These are phyloP conservation scores for Ilyonectria destructans DNA, from an alignment of 2,329 filamentous ascomycete genomes.

Conservation along the genomic window DNA sequence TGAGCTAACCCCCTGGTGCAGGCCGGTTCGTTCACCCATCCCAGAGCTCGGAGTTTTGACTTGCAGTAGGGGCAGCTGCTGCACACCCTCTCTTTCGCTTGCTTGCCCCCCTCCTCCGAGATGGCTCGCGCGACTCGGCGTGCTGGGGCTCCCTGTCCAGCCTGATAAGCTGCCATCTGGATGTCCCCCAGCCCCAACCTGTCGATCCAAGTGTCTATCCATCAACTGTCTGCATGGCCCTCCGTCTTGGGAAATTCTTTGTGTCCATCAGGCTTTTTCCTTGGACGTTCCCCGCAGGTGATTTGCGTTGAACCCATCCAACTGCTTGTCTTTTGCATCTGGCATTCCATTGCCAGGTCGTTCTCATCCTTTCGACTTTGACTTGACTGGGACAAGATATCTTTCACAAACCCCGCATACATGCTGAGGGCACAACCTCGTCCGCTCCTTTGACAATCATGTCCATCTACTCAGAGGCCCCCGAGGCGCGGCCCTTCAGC, in stretches of 20 bases:
- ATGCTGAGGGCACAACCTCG: conserved; percentile 32
- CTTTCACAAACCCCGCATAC: conserved; percentile 17
- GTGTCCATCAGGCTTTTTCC: neutral
- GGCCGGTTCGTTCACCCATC: conserved; percentile 16
- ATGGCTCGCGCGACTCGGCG: neutral
- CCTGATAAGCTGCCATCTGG: conserved; percentile 21
- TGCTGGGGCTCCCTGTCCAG: conserved; percentile 16
- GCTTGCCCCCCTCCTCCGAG: neutral
- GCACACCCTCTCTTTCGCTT: conserved; percentile 7
- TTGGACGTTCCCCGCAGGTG: neutral
- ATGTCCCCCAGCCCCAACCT: conserved; percentile 2
- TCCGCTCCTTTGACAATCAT: conserved; percentile 55
- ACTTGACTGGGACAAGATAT: conserved; percentile 4
- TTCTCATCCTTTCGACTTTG: neutral
- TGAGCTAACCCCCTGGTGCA: conserved; percentile 3
- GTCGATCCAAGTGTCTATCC: conserved; percentile 5
- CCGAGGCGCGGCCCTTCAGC: conserved; percentile 59
- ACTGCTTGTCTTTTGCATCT: neutral
- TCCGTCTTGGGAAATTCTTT: neutral
- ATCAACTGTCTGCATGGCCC: conserved; percentile 15
- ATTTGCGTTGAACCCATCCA: neutral
- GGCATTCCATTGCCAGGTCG: neutral
- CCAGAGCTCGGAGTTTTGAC: conserved; percentile 14
- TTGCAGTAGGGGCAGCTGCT: conserved; percentile 8
- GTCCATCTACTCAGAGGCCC: conserved; percentile 69